Evolutionary conservation across 2,329 filamentous ascomycete species (phyloP), one percentile per base, ranked within the genome.

Genomic region (Erysiphe pisi): DNA sequence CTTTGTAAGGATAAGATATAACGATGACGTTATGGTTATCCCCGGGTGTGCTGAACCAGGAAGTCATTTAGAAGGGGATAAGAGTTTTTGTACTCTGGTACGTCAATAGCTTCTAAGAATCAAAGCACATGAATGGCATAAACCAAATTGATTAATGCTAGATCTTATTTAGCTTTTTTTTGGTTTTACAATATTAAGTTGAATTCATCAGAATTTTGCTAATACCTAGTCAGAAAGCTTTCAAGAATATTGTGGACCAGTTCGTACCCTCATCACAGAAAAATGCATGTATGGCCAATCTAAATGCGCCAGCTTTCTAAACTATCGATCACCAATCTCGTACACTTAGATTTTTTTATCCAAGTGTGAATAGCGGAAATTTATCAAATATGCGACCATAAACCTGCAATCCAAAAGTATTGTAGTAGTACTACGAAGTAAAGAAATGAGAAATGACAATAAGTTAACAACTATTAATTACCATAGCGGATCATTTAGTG

Each of bases 211-310:
- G 40, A 43, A 43, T 12, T 36, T 43, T 43, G 40, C 40, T 43
- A 43, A 43, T 43, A 43, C 11, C 7, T 43, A 12, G 40, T 76
- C 78, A 92, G 89, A 89, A 91, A 77, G 93, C 94, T 0, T 99
- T 99, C 86, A 98, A 98, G 83, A 85, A 88, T 76, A 92, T 97
- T 77, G 93, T 95, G 1, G 94, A 98, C 83, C 93, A 93, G 81
- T 96, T 92, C 82, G 95, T 93, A 0, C 95, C 95, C 0, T 84
- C 85, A 77, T 87, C 93, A 82, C 98, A 94, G 94, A 88, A 87
- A 81, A 82, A 83, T 25, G 88, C 88, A 76, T 93, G 90, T 80
- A 82, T 83, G 61, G 83, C 83, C 77, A 89, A 90, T 79, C 79
- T 91, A 58, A 87, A 87, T 68, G 77, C 65, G 6, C 78, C 80